A percentile compares a stretch with the other conserved stretches of the same genome.
Conservation (phyloP, 2,329 filamentous ascomycete genomes). For the Claviceps fusiformis region DNA sequence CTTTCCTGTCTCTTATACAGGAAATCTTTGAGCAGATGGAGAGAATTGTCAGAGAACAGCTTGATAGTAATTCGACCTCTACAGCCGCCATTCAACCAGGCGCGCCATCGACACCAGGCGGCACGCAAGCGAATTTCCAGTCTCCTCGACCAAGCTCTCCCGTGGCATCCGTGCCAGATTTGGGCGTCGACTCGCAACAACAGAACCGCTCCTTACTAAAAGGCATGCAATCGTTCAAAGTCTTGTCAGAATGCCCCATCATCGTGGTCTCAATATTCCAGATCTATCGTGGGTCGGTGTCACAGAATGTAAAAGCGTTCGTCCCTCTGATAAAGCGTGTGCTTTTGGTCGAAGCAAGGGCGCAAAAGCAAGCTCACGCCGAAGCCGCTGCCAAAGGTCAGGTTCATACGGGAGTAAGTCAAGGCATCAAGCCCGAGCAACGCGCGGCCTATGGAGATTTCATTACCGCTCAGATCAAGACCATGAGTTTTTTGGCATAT, state of each 20-base stretch:
- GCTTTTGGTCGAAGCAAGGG: slow-evolving; percentile 75
- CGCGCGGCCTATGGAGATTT: slow-evolving; percentile 91
- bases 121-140: slow-evolving; percentile 60
- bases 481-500: slow-evolving; percentile 96
- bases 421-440: slow-evolving; percentile 66
- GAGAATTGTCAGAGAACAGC: slow-evolving; percentile 83
- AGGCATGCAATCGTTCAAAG: slow-evolving; percentile 98
- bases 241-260: slow-evolving; percentile 92
- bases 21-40: slow-evolving; percentile 95
- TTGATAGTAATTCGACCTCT: slow-evolving; percentile 64
- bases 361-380: slow-evolving; percentile 80
- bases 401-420: slow-evolving; percentile 86
- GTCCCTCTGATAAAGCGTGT: slow-evolving; percentile 90
- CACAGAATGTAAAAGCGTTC: slow-evolving; percentile 78
- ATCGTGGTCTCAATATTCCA: slow-evolving; percentile 98
- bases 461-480: slow-evolving; percentile 96
- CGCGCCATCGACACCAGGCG: slow-evolving; percentile 53
- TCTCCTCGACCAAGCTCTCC: slow-evolving; percentile 85
- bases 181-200: slow-evolving; percentile 69
- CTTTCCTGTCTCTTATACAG: slow-evolving; percentile 81
- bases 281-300: slow-evolving; percentile 68
- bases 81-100: slow-evolving; percentile 36
- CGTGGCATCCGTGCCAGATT: slow-evolving; percentile 65
- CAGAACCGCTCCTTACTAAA: slow-evolving; percentile 69
- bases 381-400: slow-evolving; percentile 68